Percentiles rank a stretch among this genome's conserved stretches.
These are phyloP conservation scores for Chlorociboria aeruginascens DNA, from an alignment of 495 filamentous ascomycete species.

Conservation along the genomic window DNA sequence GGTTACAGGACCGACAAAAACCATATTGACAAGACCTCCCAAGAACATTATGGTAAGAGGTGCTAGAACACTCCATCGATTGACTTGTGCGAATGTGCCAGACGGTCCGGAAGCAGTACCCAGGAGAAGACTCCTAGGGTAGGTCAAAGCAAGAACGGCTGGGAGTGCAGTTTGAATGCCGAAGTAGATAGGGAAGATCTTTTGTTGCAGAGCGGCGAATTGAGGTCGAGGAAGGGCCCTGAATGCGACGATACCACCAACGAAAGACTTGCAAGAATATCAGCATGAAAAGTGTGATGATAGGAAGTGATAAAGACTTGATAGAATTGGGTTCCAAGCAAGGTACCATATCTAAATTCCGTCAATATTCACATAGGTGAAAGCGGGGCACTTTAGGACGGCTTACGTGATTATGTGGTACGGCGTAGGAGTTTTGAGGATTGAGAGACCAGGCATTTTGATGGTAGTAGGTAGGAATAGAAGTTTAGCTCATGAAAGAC, in stretches of 20 bases:
- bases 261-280: constrained; percentile 4
- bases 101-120: constrained; percentile 31
- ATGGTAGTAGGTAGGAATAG: background rate
- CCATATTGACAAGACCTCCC: constrained; percentile 52
- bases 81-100: constrained; percentile 42
- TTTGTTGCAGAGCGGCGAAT: constrained; percentile 66
- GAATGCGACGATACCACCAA: constrained; percentile 65
- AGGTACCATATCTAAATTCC: constrained; percentile 55
- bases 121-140: constrained; percentile 39
- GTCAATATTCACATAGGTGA: constrained; percentile 5
- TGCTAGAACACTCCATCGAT: constrained; percentile 44
- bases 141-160: constrained; percentile 65
- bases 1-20: constrained; percentile 58
- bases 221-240: constrained; percentile 61
- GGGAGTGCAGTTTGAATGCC: constrained; percentile 65
- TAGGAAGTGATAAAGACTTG: constrained; percentile 33
- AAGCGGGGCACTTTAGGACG: background rate
- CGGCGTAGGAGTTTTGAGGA: constrained; percentile 48
- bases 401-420: constrained; percentile 68
- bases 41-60: constrained; percentile 55
- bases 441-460: constrained; percentile 31
- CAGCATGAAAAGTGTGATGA: background rate
- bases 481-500: background rate
- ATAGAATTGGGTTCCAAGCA: constrained; percentile 68
- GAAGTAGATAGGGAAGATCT: constrained; percentile 82